These are phyloP conservation scores for Parafenestella ontariensis DNA, from an alignment of 2,329 filamentous ascomycete genomes.

Conservation along the genomic window DNA sequence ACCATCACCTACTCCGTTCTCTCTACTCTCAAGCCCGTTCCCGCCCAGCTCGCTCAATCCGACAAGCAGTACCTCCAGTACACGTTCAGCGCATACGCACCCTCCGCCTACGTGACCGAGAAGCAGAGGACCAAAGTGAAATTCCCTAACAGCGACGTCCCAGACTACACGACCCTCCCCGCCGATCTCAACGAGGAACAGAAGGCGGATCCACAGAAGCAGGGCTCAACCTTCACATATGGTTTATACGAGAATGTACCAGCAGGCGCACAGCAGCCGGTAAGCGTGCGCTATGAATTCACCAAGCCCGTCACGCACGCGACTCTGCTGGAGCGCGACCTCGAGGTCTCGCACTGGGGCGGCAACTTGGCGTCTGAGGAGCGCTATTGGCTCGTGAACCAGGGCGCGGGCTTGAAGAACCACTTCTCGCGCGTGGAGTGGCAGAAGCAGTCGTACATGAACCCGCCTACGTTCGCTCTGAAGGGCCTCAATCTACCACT, in stretches of 20 bases:
- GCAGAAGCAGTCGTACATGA: conserved; percentile 68
- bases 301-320: conserved; percentile 88
- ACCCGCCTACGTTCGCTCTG: conserved; percentile 77
- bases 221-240: conserved; percentile 86
- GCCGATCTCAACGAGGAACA: conserved; percentile 63
- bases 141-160: conserved; percentile 76
- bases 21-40: conserved; percentile 79
- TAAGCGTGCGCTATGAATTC: conserved; percentile 90
- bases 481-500: conserved; percentile 84
- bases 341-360: conserved; percentile 98
- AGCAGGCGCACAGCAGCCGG: conserved; percentile 75
- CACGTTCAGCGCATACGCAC: conserved; percentile 83
- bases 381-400: conserved; percentile 86
- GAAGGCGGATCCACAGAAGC: conserved; percentile 76
- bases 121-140: conserved; percentile 99
- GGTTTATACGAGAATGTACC: conserved; percentile 84
- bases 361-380: conserved; percentile 96
- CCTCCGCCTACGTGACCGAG: conserved; percentile 80
- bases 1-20: conserved; percentile 86
- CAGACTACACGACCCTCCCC: conserved; percentile 81
- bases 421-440: conserved; percentile 59
- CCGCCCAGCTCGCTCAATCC: conserved; percentile 80
- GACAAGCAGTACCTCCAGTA: conserved; percentile 88
- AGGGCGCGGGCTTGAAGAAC: conserved; percentile 73
- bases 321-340: conserved; percentile 80